phyloP scores from a whole-genome alignment of 345 rosid species.

The Jatropha curcas region DNA sequence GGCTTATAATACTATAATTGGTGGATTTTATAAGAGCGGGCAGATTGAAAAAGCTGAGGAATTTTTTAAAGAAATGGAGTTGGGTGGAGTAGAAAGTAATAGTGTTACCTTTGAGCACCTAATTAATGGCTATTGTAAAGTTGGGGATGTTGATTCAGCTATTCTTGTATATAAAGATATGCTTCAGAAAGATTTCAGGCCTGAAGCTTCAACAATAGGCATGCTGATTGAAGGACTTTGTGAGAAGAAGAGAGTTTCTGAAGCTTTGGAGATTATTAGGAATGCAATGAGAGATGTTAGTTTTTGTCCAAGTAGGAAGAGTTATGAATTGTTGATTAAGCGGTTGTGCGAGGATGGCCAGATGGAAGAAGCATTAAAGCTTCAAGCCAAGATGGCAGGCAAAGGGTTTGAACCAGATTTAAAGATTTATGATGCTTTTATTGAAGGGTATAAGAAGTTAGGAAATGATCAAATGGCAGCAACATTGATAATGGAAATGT shows the following conservation, averaged over 20 bases:
- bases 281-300: slow-evolving; percentile 36
- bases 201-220: slow-evolving; percentile 47
- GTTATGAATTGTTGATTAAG: slow-evolving; percentile 57
- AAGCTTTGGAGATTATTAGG: slow-evolving; percentile 55
- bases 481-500: slow-evolving; percentile 58
- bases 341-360: slow-evolving; percentile 59
- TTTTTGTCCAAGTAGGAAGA: slow-evolving; percentile 47
- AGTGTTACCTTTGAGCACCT: slow-evolving; percentile 60
- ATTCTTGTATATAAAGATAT: slow-evolving; percentile 58
- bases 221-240: slow-evolving; percentile 50
- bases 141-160: slow-evolving; percentile 52
- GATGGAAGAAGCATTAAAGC: slow-evolving; percentile 68
- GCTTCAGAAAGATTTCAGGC: slow-evolving; percentile 50
- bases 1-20: slow-evolving; percentile 70
- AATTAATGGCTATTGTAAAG: slow-evolving; percentile 58
- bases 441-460: slow-evolving; percentile 50
- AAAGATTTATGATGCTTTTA: slow-evolving; percentile 57
- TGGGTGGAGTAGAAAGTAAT: slow-evolving; percentile 46
- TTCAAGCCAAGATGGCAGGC: slow-evolving; percentile 87
- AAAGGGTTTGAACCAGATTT: slow-evolving; percentile 63
- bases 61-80: slow-evolving; percentile 57
- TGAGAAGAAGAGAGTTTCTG: slow-evolving; percentile 40
- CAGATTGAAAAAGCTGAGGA: slow-evolving; percentile 58
- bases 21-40: slow-evolving; percentile 54
- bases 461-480: slow-evolving; percentile 60